These are phyloP conservation scores for Cercospora nicotianae DNA, from an alignment of 2,329 filamentous ascomycete species.

Conservation along the genomic window DNA sequence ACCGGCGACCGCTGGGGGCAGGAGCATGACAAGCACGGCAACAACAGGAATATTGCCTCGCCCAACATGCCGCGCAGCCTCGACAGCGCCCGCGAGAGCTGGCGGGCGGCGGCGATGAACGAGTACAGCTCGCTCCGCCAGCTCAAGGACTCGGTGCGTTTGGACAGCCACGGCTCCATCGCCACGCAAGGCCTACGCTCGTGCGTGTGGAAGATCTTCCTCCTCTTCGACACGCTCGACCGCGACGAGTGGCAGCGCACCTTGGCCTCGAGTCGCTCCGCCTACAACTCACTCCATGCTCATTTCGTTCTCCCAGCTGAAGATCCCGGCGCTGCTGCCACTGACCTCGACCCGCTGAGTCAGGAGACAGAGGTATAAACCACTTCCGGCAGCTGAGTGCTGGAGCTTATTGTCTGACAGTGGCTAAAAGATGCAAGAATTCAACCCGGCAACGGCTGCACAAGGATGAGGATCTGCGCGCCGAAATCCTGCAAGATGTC, in stretches of 20 bases:
- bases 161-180: constrained; percentile 27
- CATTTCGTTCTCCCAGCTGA: constrained; percentile 81
- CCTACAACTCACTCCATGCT: constrained; percentile 70
- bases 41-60: background rate
- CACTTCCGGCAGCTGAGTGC: constrained; percentile 14
- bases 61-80: constrained; percentile 37
- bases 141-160: constrained; percentile 36
- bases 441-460: constrained; percentile 89
- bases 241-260: constrained; percentile 66
- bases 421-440: constrained; percentile 57
- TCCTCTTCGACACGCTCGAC: constrained; percentile 71
- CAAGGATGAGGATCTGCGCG: constrained; percentile 77
- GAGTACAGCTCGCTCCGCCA: constrained; percentile 33
- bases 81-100: constrained; percentile 35
- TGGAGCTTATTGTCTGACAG: constrained; percentile 29
- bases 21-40: background rate
- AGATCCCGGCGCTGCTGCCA: constrained; percentile 76
- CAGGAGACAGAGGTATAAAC: constrained; percentile 69
- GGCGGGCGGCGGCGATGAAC: constrained; percentile 34
- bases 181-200: constrained; percentile 66
- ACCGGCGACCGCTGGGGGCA: background rate
- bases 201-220: constrained; percentile 91
- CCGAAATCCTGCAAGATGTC: constrained; percentile 93
- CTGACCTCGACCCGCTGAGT: constrained; percentile 76
- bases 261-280: constrained; percentile 66